Evolutionary conservation across 768 basidiomycete species (phyloP).

Genomic region (Pleurotus pulmonarius): DNA sequence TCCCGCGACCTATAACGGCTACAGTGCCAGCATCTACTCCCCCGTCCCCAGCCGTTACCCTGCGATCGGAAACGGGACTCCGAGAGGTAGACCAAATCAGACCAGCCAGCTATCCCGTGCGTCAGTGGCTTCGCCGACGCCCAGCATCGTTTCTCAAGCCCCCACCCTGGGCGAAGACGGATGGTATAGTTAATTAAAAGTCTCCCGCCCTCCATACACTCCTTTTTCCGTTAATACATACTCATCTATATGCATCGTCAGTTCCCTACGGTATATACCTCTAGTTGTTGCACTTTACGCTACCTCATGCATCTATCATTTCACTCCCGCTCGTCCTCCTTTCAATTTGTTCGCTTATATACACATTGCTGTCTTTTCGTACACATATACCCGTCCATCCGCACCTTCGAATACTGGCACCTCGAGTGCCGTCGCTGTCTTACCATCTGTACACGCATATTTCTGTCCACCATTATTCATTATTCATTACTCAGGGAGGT

Average conservation of each 20-base stretch:
- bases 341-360: background rate
- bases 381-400: background rate
- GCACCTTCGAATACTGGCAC: background rate
- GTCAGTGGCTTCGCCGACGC: conserved; percentile 65
- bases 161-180: conserved; percentile 73
- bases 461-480: conserved; percentile 3
- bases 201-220: conserved; percentile 5
- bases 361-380: background rate
- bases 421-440: background rate
- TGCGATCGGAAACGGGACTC: conserved; percentile 26
- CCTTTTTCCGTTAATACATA: background rate
- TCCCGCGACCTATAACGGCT: conserved; percentile 26
- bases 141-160: conserved; percentile 68
- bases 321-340: background rate
- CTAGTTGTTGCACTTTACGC: background rate
- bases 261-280: background rate
- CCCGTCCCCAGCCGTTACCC: conserved; percentile 31
- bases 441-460: conserved; percentile 7
- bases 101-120: conserved; percentile 15
- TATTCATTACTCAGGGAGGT: background rate
- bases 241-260: background rate
- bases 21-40: conserved; percentile 23
- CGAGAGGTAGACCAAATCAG: conserved; percentile 26
- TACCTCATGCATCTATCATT: background rate
- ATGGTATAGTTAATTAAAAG: conserved; percentile 47